These are phyloP conservation scores for Verticillium nubilum DNA, from an alignment of 2,329 filamentous ascomycete genomes.

Conservation along the genomic window DNA sequence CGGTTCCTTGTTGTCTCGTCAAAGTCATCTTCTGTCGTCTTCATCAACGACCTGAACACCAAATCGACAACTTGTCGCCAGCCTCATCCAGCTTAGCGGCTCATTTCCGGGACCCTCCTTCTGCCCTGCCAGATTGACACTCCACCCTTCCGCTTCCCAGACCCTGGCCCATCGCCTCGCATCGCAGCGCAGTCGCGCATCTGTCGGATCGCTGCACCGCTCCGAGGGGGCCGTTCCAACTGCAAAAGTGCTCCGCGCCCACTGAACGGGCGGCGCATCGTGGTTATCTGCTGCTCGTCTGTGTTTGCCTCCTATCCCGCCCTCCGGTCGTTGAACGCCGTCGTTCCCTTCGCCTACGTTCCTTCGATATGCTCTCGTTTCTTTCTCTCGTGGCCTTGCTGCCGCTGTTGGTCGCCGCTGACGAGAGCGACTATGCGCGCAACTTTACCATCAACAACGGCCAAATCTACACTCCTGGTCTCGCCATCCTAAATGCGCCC, in stretches of 20 bases:
- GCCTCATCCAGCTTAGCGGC: neutral
- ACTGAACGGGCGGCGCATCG: neutral
- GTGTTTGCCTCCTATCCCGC: neutral
- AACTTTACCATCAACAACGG: slow-evolving; percentile 57
- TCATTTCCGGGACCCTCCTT: neutral
- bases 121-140: neutral
- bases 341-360: neutral
- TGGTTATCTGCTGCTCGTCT: neutral
- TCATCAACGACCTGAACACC: neutral
- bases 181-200: neutral
- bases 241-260: neutral
- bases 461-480: slow-evolving; percentile 64
- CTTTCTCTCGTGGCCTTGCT: slow-evolving; percentile 13
- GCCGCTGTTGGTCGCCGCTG: slow-evolving; percentile 19
- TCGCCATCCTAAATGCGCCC: slow-evolving; percentile 61
- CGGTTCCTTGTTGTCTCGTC: neutral
- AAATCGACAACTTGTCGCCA: neutral
- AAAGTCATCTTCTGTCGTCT: neutral
- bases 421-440: slow-evolving; percentile 18
- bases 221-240: neutral
- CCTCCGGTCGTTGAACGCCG: neutral
- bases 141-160: neutral
- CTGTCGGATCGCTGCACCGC: neutral
- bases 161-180: neutral
- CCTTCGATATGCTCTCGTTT: slow-evolving; percentile 9